These are phyloP conservation scores for Priceomyces medius DNA, from an alignment of 805 yeast species.

Conservation along the genomic window DNA sequence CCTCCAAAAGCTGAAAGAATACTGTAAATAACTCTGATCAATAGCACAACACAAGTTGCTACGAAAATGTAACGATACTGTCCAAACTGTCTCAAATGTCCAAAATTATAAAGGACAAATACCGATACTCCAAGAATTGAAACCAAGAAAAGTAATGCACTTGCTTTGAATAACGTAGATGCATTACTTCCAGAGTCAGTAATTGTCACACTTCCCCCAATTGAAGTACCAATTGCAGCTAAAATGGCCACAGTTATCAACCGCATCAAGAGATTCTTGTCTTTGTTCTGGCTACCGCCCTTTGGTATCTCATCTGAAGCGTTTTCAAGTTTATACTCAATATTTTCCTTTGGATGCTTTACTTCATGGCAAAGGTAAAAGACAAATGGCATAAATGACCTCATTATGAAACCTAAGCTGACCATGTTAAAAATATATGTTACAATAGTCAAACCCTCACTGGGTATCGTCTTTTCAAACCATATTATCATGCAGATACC, in stretches of 20 bases:
- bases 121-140: conserved; percentile 9
- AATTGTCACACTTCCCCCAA: not conserved
- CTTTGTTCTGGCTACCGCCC: not conserved
- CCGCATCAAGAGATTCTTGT: not conserved
- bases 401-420: conserved; percentile 14
- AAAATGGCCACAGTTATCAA: not conserved
- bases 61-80: conserved; percentile 5
- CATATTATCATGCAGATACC: conserved; percentile 12
- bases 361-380: not conserved
- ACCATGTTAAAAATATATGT: conserved; percentile 16
- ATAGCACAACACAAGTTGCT: conserved; percentile 6
- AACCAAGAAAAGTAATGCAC: conserved; percentile 12
- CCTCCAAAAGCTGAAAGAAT: conserved; percentile 15
- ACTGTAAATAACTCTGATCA: conserved; percentile 13
- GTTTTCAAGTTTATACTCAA: not conserved
- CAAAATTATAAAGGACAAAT: conserved; percentile 1
- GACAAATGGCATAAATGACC: conserved; percentile 10
- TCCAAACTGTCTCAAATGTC: conserved; percentile 1
- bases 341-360: not conserved
- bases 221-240: not conserved
- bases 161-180: conserved; percentile 8
- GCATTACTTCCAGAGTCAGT: not conserved
- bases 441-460: conserved; percentile 10
- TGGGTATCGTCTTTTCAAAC: conserved; percentile 6
- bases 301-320: not conserved